Percentiles rank a stretch among this genome's conserved stretches.
Conservation (phyloP, 257 asterid genomes). For the Nicotiana benthamiana region DNA sequence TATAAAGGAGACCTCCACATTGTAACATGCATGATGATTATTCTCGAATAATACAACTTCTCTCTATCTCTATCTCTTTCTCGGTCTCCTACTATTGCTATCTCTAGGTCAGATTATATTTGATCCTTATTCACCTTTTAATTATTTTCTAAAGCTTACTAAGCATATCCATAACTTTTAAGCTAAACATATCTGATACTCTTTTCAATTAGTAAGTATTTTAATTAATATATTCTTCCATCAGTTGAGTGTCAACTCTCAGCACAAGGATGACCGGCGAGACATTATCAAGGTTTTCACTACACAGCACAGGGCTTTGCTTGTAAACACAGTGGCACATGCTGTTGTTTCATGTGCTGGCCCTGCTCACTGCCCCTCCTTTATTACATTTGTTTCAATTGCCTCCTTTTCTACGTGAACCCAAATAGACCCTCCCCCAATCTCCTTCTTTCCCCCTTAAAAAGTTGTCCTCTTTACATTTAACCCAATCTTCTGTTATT, state of each 20-base stretch:
- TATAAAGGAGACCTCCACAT: too few species aligned
- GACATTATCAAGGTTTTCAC: background rate
- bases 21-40: too few species aligned
- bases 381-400: slow-evolving; percentile 27
- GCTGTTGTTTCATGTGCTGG: slow-evolving; percentile 23
- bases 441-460: slow-evolving; percentile 2
- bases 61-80: too few species aligned
- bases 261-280: background rate
- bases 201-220: too few species aligned
- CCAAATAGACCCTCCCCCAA: slow-evolving; percentile 2
- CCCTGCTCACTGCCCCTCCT: background rate
- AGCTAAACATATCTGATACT: too few species aligned
- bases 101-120: too few species aligned
- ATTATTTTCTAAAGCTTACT: too few species aligned
- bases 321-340: slow-evolving; percentile 18
- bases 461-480: slow-evolving; percentile 21
- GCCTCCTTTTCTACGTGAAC: slow-evolving; percentile 7
- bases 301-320: background rate
- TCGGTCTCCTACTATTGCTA: too few species aligned
- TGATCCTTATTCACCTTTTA: too few species aligned
- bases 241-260: background rate
- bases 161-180: too few species aligned
- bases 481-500: background rate
- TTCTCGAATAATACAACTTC: too few species aligned
- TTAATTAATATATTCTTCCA: too few species aligned